Base-by-base conservation (phyloP, 306 rosid species). In the Senna tora region DNA sequence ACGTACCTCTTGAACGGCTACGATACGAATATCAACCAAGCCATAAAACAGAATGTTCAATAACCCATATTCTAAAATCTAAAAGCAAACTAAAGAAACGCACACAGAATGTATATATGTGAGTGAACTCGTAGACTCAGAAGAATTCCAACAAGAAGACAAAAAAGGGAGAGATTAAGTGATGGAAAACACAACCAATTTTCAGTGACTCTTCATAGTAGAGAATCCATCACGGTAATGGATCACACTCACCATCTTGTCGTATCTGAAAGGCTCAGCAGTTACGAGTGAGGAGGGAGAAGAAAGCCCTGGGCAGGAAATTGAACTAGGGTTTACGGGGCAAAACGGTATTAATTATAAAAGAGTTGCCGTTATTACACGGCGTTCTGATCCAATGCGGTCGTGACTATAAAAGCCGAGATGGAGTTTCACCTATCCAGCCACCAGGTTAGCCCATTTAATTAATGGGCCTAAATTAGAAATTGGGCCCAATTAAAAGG, bases 1-100 rank as follows among this genome's bases (percentile, higher is more conserved):
- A 77, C 81, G 67, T 57, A 84, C 72, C 88, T 77, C 81, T 74
- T 80, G 81, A 84, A 80, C 17, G 85, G 83, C 71, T 76, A n/a
- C 17, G 43, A 50, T 72, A 12, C 5, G 54, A 62, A 0, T 2
- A 67, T 36, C 46, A 34, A 25, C 3, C 8, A 9, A 6, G 13
- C 9, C 9, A 12, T 4, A 16, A 59, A 21, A 3, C 1, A 16
- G 3, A 60, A 28, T 0, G 13, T n/a, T 4, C 5, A 22, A 30
- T 25, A 30, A 53, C 5, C 32, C 19, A 7, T 5, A 28, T 25
- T 13, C 4, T 28, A 14, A 22, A 13, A 30, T 5, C 4, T 16
- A 5, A 30, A 12, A 12, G 9, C 62, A 25, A 22, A 6, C n/a
- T 14, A 34, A 0, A 36, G 8, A 9, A 15, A 33, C 7, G 1